Evolutionary conservation across 2,329 filamentous ascomycete species (phyloP).

Genomic region (Fusarium musae): DNA sequence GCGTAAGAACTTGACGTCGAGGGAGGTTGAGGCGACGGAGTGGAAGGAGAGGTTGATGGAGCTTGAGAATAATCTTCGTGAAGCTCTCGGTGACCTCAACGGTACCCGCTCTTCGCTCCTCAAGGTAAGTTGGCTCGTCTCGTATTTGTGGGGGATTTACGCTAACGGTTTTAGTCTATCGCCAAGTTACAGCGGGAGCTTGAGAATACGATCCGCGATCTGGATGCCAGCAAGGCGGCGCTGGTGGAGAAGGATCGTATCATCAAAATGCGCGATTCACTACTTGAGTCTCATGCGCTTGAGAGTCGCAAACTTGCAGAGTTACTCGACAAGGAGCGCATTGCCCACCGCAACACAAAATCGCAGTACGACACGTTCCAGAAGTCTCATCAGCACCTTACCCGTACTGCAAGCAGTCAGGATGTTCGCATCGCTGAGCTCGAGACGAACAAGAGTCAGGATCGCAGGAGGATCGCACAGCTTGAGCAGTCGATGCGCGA

Average conservation of each 20-base stretch:
- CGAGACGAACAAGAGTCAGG: constrained; percentile 80
- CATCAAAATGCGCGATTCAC: constrained; percentile 86
- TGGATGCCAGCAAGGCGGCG: constrained; percentile 80
- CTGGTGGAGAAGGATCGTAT: constrained; percentile 91
- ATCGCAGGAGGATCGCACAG: constrained; percentile 78
- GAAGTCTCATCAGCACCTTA: constrained; percentile 86
- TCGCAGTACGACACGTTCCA: constrained; percentile 89
- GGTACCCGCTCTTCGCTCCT: constrained; percentile 88
- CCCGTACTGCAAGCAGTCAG: constrained; percentile 85
- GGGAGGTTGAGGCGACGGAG: constrained; percentile 87
- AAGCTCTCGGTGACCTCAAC: constrained; percentile 87
- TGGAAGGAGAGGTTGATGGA: constrained; percentile 94
- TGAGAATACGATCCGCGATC: constrained; percentile 83
- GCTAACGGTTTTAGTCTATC: constrained; percentile 70
- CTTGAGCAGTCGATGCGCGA: constrained; percentile 87
- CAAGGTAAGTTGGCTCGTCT: constrained; percentile 63
- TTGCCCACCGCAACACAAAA: constrained; percentile 85
- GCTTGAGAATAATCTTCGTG: constrained; percentile 87
- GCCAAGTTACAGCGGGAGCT: constrained; percentile 89
- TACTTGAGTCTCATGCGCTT: constrained; percentile 88
- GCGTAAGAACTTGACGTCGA: constrained; percentile 82
- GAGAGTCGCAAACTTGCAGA: constrained; percentile 88
- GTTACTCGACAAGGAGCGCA: constrained; percentile 89
- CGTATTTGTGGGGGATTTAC: background rate
- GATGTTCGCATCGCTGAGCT: constrained; percentile 88